Evolutionary conservation across 805 yeast genomes (phyloP).

Genomic region (Sugiyamaella smithiae): DNA sequence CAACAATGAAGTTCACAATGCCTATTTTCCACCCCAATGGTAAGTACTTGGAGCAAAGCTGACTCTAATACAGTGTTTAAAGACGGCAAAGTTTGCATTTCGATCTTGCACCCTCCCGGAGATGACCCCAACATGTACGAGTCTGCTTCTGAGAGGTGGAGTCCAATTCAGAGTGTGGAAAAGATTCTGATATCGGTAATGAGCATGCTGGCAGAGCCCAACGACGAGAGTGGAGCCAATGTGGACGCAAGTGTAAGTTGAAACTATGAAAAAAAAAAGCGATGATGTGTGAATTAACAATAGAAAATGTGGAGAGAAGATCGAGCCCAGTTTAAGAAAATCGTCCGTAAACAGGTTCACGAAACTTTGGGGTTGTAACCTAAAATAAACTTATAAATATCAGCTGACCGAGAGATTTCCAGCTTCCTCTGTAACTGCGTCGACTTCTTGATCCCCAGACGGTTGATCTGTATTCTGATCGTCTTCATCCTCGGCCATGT

Average conservation of each 20-base stretch:
- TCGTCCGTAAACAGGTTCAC: constrained; percentile 65
- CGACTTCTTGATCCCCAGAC: background rate
- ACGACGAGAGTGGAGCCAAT: constrained; percentile 94
- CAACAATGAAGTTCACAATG: constrained; percentile 69
- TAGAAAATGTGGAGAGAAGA: constrained; percentile 88
- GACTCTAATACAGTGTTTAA: constrained; percentile 51
- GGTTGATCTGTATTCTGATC: constrained; percentile 13
- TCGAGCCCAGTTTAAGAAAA: constrained; percentile 60
- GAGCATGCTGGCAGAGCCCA: constrained; percentile 95
- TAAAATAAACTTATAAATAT: background rate
- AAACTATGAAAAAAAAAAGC: background rate
- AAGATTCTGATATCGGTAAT: constrained; percentile 88
- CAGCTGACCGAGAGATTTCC: background rate
- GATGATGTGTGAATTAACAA: background rate
- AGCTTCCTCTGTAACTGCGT: constrained; percentile 1
- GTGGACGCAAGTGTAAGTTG: constrained; percentile 51
- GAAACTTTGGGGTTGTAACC: constrained; percentile 64
- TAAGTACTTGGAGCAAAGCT: constrained; percentile 17
- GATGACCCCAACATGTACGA: constrained; percentile 97
- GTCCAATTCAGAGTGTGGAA: constrained; percentile 97
- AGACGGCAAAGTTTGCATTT: constrained; percentile 94
- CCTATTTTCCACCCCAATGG: constrained; percentile 87
- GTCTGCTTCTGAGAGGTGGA: constrained; percentile 95
- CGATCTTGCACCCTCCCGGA: constrained; percentile 93
- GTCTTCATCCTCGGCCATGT: constrained; percentile 36